Conservation (phyloP, 805 yeast genomes). For the Yarrowia keelungensis region DNA sequence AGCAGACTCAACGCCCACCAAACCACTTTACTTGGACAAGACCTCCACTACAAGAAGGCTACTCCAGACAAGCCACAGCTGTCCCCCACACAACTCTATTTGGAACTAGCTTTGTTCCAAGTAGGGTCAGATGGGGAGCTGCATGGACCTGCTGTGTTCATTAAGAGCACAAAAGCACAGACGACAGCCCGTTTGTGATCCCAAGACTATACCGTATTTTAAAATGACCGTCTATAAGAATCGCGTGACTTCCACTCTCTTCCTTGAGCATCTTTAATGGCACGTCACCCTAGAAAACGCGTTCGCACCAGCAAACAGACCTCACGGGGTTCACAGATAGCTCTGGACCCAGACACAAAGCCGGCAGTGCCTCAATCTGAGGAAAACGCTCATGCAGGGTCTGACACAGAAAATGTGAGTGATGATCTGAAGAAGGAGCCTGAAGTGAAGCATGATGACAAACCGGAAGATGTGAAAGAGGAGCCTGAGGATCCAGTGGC, state of each 20-base stretch:
- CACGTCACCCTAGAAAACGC: slow-evolving; percentile 6
- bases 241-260: neutral
- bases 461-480: no score
- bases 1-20: neutral
- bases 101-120: neutral
- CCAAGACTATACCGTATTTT: slow-evolving; percentile 1
- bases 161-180: slow-evolving; percentile 25
- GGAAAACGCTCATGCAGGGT: slow-evolving; percentile 7
- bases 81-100: slow-evolving; percentile 8
- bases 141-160: neutral
- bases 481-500: no score
- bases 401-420: neutral
- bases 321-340: slow-evolving; percentile 3
- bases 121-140: slow-evolving; percentile 13
- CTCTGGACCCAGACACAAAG: neutral
- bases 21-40: neutral
- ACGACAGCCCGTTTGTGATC: slow-evolving; percentile 1
- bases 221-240: neutral
- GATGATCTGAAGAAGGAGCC: neutral
- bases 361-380: neutral
- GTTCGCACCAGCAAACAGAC: neutral
- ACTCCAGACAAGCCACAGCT: neutral
- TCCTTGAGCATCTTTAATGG: neutral
- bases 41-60: neutral
- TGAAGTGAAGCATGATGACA: no score